Conservation (phyloP, 139 green algal species). For the Chlorella sorokiniana region DNA sequence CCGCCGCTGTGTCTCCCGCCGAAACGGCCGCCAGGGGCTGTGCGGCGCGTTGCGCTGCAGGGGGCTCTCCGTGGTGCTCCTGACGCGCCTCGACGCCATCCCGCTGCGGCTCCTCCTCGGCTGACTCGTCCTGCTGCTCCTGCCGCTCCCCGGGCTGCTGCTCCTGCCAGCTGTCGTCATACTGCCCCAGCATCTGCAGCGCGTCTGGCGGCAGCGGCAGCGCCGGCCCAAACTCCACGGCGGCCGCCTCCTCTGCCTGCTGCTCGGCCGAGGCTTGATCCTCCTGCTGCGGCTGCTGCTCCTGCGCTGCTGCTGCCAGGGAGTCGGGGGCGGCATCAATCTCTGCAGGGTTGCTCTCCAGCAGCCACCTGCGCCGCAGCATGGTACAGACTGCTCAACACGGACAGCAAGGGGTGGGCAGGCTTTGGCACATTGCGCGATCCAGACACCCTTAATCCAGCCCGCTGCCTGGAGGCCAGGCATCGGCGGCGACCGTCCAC, state of each 20-base stretch:
- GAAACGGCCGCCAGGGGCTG: no score
- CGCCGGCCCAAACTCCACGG: constrained; percentile 17
- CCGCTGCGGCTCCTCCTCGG: background rate
- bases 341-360: constrained; percentile 46
- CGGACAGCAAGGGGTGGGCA: no score
- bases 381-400: no score
- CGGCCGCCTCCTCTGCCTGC: background rate
- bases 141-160: background rate
- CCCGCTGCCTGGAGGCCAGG: no score
- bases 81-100: background rate
- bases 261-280: background rate
- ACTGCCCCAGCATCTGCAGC: constrained; percentile 29
- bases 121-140: background rate
- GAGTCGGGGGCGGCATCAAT: background rate
- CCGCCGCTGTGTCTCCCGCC: no score
- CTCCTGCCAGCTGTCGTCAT: constrained; percentile 19
- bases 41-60: no score
- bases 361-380: constrained; percentile 51
- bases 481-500: no score
- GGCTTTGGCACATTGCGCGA: no score
- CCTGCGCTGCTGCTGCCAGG: background rate
- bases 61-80: no score
- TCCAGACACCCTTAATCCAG: no score
- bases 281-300: background rate
- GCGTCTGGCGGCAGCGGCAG: constrained; percentile 13